Evolutionary conservation across 2,329 filamentous ascomycete genomes (phyloP), one percentile per base, ranked within the genome.

Genomic region (Colletotrichum sp.): DNA sequence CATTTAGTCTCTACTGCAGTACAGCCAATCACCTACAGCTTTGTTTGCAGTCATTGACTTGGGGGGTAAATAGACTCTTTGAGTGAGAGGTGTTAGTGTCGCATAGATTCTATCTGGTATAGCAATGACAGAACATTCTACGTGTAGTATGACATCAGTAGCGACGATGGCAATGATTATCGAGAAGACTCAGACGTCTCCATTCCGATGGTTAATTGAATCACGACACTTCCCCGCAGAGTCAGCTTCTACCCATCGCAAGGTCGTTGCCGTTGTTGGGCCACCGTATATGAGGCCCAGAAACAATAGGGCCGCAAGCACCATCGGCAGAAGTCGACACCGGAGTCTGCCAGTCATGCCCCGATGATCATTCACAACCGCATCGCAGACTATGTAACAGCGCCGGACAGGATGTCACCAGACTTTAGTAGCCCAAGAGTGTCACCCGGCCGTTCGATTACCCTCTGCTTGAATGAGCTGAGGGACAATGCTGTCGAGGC

Each of bases 321-420:
- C 10, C 10, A n/a, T 1, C n/a, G 1, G 2, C 43, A 48, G n/a
- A 12, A 21, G 10, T 4, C 10, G 10, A 48, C 2, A 13, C n/a
- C 43, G 1, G n/a, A 21, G 6, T n/a, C 10, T 21, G 10, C n/a
- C 10, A 21, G 10, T 21, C 43, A 21, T 21, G 4, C n/a, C 10
- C 43, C 6, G 7, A 2, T 48, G 43, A 48, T 21, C 43, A 48
- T 13, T 1, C 10, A 48, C 1, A 48, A 4, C n/a, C n/a, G 2
- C 3, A 21, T 7, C 43, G 10, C 6, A 48, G 43, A 48, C 10
- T 48, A 21, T 21, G 3, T 48, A 0, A 21, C n/a, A 48, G n/a
- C 6, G 2, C 3, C 2, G 43, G n/a, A 48, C 43, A 21, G 10
- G 43, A 21, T 48, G 10, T 13, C 1, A 21, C 43, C 3, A 21